Evolutionary conservation across 1,139 yeast genomes (phyloP).

Genomic region (Taiozyma sp.): DNA sequence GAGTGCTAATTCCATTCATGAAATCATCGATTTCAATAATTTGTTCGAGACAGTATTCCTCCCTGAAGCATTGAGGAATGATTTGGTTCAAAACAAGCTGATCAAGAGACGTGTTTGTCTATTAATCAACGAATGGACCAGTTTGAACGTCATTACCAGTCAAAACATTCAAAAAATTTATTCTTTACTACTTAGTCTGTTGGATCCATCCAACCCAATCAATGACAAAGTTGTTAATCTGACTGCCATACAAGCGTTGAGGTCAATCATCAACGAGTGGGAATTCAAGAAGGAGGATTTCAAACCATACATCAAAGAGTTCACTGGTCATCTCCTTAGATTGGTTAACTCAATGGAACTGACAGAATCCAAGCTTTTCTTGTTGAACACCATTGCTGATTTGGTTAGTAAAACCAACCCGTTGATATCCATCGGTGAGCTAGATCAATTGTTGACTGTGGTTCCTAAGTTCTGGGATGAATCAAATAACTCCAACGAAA

Average conservation of each 20-base stretch:
- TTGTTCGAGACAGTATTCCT: slow-evolving; percentile 55
- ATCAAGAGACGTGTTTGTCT: slow-evolving; percentile 74
- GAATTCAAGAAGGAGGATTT: slow-evolving; percentile 70
- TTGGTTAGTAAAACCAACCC: slow-evolving; percentile 66
- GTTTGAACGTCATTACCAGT: slow-evolving; percentile 52
- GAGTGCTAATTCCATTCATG: slow-evolving; percentile 63
- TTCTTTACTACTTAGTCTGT: slow-evolving; percentile 38
- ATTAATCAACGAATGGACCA: slow-evolving; percentile 77
- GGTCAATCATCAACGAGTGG: slow-evolving; percentile 78
- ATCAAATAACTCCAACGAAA: slow-evolving; percentile 46
- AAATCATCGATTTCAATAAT: slow-evolving; percentile 58
- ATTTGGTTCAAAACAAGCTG: slow-evolving; percentile 48
- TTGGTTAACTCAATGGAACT: slow-evolving; percentile 44
- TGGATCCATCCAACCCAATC: slow-evolving; percentile 38
- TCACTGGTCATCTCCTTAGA: slow-evolving; percentile 44
- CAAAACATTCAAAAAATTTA: slow-evolving; percentile 59
- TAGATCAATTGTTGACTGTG: slow-evolving; percentile 50
- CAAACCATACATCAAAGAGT: slow-evolving; percentile 55
- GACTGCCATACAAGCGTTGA: slow-evolving; percentile 70
- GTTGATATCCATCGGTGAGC: slow-evolving; percentile 44
- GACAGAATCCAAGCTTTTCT: slow-evolving; percentile 71
- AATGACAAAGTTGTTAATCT: slow-evolving; percentile 74
- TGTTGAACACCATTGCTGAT: slow-evolving; percentile 62
- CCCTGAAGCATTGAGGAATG: slow-evolving; percentile 56
- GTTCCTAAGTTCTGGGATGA: slow-evolving; percentile 77